phyloP scores from a whole-genome alignment of 108 stramenopile species.

The Nannochloropsis salina region DNA sequence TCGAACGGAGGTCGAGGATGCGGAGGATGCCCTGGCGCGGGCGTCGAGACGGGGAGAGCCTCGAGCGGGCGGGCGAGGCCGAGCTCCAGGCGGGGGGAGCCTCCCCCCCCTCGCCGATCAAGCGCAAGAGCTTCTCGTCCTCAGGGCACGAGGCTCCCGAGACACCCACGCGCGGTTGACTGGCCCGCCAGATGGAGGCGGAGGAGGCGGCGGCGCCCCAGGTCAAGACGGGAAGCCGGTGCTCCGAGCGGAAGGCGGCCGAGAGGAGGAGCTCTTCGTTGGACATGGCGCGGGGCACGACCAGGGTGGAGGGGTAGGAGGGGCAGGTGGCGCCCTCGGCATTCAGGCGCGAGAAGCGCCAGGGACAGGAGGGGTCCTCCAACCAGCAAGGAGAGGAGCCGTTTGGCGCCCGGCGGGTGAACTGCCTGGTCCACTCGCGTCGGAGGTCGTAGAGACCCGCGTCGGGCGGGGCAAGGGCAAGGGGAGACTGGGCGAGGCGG shows the following conservation, averaged over 20 bases:
- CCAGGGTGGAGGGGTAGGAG: constrained; percentile 75
- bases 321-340: constrained; percentile 67
- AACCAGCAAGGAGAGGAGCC: constrained; percentile 13
- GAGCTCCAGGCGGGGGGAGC: background rate
- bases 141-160: constrained; percentile 43
- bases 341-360: constrained; percentile 25
- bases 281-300: constrained; percentile 68
- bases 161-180: constrained; percentile 90
- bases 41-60: background rate
- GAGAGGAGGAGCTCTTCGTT: constrained; percentile 48
- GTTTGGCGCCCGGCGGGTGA: background rate
- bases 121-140: constrained; percentile 38
- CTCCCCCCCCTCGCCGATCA: constrained; percentile 22
- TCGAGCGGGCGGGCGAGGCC: background rate
- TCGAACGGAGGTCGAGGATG: constrained; percentile 60
- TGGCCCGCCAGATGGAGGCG: constrained; percentile 80
- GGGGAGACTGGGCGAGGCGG: background rate
- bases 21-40: constrained; percentile 31
- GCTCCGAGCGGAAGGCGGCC: constrained; percentile 70
- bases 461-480: background rate
- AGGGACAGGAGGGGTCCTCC: background rate
- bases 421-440: background rate
- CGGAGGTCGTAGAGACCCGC: background rate
- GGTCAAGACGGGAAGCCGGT: constrained; percentile 76
- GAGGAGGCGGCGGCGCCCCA: constrained; percentile 64